phyloP scores from a whole-genome alignment of 345 rosid genomes.

The Lenwebbia sp. region DNA sequence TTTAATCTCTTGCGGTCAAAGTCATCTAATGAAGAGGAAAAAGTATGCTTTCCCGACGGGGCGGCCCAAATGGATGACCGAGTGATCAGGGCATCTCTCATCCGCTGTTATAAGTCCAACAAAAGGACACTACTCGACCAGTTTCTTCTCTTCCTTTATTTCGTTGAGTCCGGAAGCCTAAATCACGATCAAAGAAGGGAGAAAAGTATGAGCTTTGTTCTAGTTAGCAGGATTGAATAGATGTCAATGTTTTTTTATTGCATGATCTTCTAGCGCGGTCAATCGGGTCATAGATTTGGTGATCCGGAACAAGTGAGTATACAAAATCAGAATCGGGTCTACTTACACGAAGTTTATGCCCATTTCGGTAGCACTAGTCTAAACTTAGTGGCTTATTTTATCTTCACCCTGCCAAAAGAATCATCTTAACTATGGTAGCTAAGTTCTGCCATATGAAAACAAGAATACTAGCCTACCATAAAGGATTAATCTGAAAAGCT shows the following conservation, averaged over 20 bases:
- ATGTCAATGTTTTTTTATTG: neutral
- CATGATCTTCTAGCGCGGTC: neutral
- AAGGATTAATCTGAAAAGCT: neutral
- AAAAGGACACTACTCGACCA: neutral
- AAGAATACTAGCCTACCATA: neutral
- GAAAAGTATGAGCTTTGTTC: no score
- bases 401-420: neutral
- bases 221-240: neutral
- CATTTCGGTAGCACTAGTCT: no score
- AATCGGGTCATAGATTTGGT: neutral
- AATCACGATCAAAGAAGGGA: no score
- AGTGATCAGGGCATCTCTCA: neutral
- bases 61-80: no score
- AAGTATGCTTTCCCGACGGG: no score
- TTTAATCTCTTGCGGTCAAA: neutral
- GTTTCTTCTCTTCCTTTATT: no score
- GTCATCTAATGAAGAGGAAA: neutral
- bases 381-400: neutral
- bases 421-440: neutral
- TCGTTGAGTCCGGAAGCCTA: no score
- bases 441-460: neutral
- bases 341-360: neutral
- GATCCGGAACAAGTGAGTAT: neutral
- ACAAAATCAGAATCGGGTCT: neutral
- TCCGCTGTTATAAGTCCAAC: neutral